Percentiles rank a stretch among this genome's conserved stretches.
phyloP scores from a whole-genome alignment of 1,284 basidiomycete genomes.

The Leccinum angustisporum region DNA sequence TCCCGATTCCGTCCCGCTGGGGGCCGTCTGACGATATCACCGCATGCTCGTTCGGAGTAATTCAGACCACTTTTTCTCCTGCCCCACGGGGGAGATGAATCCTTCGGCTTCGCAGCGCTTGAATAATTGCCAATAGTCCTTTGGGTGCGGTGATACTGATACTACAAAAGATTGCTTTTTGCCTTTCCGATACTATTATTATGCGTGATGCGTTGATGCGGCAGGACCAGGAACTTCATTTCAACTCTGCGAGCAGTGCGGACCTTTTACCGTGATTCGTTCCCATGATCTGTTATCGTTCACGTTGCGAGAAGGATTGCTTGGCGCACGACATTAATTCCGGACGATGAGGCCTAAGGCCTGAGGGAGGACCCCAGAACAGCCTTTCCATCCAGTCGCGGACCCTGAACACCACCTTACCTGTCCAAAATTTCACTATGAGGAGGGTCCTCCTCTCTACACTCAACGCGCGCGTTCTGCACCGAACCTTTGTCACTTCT shows the following conservation, averaged over 20 bases:
- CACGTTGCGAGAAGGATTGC: background rate
- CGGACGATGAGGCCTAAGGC: background rate
- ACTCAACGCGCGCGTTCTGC: slow-evolving; percentile 10
- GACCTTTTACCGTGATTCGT: background rate
- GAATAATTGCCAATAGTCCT: background rate
- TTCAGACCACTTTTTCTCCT: background rate
- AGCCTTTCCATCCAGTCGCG: background rate
- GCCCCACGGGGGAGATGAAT: background rate
- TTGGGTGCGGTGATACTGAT: no score
- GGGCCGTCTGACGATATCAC: background rate
- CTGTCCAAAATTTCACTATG: slow-evolving; percentile 13
- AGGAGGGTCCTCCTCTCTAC: slow-evolving; percentile 7
- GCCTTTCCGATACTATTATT: background rate
- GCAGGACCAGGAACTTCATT: background rate
- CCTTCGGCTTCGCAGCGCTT: background rate
- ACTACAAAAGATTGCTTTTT: background rate
- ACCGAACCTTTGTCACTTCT: slow-evolving; percentile 13
- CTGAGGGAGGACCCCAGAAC: slow-evolving; percentile 17
- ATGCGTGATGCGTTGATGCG: background rate
- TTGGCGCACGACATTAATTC: background rate
- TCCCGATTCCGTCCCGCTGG: background rate
- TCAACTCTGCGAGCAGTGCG: background rate
- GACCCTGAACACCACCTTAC: slow-evolving; percentile 23
- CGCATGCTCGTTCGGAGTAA: background rate
- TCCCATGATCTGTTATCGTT: background rate